Conservation (phyloP, 371 early-diverging fungal species). For the Mucor mucedo region DNA sequence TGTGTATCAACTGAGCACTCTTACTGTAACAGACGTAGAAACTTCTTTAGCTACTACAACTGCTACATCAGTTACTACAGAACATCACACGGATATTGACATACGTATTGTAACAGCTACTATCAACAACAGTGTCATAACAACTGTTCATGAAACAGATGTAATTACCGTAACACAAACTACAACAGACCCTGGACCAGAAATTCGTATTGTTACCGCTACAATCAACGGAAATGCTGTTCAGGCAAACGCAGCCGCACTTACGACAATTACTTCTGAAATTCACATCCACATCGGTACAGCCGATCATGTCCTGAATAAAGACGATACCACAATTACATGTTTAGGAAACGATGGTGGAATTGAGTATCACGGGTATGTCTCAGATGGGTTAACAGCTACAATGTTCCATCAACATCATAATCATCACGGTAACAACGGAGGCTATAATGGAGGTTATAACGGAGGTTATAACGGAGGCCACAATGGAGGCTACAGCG, state of each 20-base stretch:
- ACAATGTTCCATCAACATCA: constrained; percentile 9
- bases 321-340: constrained; percentile 7
- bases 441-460: constrained; percentile 1
- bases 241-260: not conserved
- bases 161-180: not conserved
- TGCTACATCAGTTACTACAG: not conserved
- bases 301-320: constrained; percentile 2
- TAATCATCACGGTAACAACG: not conserved
- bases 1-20: no score
- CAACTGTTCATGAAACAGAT: not conserved
- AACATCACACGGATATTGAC: not conserved
- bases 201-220: constrained; percentile 11
- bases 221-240: constrained; percentile 8
- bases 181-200: not conserved
- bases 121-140: not conserved
- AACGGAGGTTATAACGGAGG: not conserved
- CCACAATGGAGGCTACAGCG: not conserved
- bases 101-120: constrained; percentile 3
- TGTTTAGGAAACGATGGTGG: constrained; percentile 14
- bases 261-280: not conserved
- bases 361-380: constrained; percentile 9
- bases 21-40: no score
- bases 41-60: not conserved
- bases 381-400: constrained; percentile 1
- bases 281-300: constrained; percentile 12